Evolutionary conservation across 1,284 basidiomycete species (phyloP).

Genomic region (Ustilago xerochloae): DNA sequence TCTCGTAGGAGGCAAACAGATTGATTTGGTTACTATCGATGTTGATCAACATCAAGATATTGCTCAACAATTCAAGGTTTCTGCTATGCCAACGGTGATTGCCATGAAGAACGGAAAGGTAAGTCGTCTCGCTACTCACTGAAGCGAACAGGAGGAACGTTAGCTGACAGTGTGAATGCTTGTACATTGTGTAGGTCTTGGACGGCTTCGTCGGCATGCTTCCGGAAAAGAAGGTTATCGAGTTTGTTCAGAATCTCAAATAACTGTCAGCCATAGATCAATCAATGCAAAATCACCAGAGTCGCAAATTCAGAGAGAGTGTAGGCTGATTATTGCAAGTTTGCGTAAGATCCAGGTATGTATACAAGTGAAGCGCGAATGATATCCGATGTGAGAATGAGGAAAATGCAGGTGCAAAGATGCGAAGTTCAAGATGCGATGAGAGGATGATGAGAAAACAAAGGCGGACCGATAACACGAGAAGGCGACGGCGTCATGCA

Average conservation of each 20-base stretch:
- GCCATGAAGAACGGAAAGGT: slow-evolving; percentile 54
- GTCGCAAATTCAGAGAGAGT: not conserved
- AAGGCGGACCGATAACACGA: not conserved
- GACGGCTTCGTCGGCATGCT: slow-evolving; percentile 55
- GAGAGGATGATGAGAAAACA: no score
- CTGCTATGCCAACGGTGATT: slow-evolving; percentile 58
- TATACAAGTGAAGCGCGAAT: not conserved
- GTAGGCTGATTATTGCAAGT: slow-evolving; percentile 7
- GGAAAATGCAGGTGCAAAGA: not conserved
- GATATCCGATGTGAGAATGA: not conserved
- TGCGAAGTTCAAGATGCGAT: no score
- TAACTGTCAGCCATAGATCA: no score
- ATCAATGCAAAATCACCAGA: no score
- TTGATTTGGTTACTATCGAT: slow-evolving; percentile 56
- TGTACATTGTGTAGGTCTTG: slow-evolving; percentile 28
- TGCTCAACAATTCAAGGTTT: slow-evolving; percentile 47
- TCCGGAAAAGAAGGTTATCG: slow-evolving; percentile 50
- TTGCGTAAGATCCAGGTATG: not conserved
- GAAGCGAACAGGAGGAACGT: not conserved
- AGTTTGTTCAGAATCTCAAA: slow-evolving; percentile 52
- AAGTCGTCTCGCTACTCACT: not conserved
- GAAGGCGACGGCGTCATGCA: not conserved
- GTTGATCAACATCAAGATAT: slow-evolving; percentile 52
- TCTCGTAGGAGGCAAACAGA: slow-evolving; percentile 27
- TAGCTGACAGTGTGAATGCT: not conserved